Conservation (phyloP, 2,329 filamentous ascomycete species). For the Penicillium occitanis region DNA sequence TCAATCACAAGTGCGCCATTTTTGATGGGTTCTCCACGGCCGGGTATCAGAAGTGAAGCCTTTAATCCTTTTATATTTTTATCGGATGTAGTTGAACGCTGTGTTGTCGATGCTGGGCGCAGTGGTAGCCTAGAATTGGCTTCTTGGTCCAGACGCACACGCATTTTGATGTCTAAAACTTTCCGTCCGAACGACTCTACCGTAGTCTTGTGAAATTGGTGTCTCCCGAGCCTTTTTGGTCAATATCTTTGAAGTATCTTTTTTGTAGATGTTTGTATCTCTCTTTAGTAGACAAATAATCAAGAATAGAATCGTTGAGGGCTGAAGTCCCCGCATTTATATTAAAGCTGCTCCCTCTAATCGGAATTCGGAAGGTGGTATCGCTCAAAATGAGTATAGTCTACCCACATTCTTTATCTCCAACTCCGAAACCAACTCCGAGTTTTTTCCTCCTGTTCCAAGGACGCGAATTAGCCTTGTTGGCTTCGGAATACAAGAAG, state of each 20-base stretch:
- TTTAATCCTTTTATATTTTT: constrained; percentile 5
- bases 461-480: background rate
- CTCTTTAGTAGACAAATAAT: background rate
- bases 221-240: background rate
- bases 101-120: background rate
- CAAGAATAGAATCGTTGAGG: too few relatives aligned
- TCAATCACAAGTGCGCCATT: constrained; percentile 44
- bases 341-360: background rate
- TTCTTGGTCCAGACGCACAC: background rate
- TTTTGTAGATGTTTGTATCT: background rate
- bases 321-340: background rate
- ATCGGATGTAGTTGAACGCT: background rate
- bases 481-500: background rate
- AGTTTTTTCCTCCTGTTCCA: background rate
- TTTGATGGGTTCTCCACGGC: constrained; percentile 45
- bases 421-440: background rate
- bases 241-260: too few relatives aligned
- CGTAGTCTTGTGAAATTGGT: background rate
- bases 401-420: background rate
- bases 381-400: background rate
- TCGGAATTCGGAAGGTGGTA: constrained; percentile 16
- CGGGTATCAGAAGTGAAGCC: constrained; percentile 48
- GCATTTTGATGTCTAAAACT: background rate
- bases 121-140: constrained; percentile 7
- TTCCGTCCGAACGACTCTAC: background rate